phyloP scores from a whole-genome alignment of 202 grass and related monocot genomes.

The Alloteropsis angusta region DNA sequence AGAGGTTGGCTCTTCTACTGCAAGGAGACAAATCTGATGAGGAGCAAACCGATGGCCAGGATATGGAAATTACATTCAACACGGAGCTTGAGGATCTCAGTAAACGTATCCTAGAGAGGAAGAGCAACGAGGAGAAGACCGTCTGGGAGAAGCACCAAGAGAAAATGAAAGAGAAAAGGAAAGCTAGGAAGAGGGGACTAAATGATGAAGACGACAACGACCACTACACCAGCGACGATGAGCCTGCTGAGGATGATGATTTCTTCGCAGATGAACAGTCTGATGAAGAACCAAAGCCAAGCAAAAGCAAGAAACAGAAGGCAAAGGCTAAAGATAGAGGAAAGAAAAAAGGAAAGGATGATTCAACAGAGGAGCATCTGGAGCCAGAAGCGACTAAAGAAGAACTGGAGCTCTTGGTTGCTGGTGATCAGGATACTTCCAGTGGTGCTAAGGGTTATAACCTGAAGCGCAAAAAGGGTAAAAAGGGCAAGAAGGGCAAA shows the following conservation, averaged over 20 bases:
- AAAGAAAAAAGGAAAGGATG: constrained; percentile 36
- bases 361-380: constrained; percentile 26
- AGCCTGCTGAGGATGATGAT: constrained; percentile 39
- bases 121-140: constrained; percentile 50
- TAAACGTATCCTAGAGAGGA: constrained; percentile 63
- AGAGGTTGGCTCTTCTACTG: constrained; percentile 43
- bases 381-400: constrained; percentile 63
- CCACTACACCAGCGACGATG: constrained; percentile 32
- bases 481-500: constrained; percentile 67
- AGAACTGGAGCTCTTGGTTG: constrained; percentile 78
- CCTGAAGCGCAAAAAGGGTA: constrained; percentile 57
- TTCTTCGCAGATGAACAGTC: constrained; percentile 50
- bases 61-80: constrained; percentile 92
- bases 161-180: constrained; percentile 74
- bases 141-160: constrained; percentile 75
- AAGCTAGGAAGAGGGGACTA: constrained; percentile 44
- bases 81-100: constrained; percentile 69
- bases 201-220: constrained; percentile 46
- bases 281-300: constrained; percentile 37
- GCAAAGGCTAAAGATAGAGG: constrained; percentile 33
- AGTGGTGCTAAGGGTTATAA: constrained; percentile 69
- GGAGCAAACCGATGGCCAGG: constrained; percentile 41
- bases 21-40: constrained; percentile 51
- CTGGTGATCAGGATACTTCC: constrained; percentile 47
- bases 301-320: constrained; percentile 41